Evolutionary conservation across 805 yeast species (phyloP).

Genomic region (Candida verbasci): DNA sequence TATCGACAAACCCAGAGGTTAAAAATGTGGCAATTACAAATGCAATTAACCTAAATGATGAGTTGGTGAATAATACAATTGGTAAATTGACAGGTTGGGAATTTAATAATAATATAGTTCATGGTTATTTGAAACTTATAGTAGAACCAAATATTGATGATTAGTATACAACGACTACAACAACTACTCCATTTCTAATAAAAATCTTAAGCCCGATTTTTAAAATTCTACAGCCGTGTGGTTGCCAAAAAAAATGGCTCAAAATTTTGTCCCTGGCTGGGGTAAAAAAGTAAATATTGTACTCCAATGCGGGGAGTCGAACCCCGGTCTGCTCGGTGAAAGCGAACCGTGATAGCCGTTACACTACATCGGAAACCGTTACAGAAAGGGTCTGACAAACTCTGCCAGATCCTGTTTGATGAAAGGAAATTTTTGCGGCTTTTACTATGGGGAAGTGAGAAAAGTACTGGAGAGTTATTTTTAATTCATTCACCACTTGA

Average conservation of each 20-base stretch:
- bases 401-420: too few relatives aligned
- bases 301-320: slow-evolving; percentile 87
- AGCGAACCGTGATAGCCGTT: slow-evolving; percentile 54
- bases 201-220: too few relatives aligned
- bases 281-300: background rate
- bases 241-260: too few relatives aligned
- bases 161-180: too few relatives aligned
- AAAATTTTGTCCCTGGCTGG: too few relatives aligned
- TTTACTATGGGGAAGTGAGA: too few relatives aligned
- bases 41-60: slow-evolving; percentile 12
- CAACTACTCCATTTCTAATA: too few relatives aligned
- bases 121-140: slow-evolving; percentile 19
- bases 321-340: slow-evolving; percentile 64
- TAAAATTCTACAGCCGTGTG: too few relatives aligned
- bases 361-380: slow-evolving; percentile 52
- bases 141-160: slow-evolving; percentile 15
- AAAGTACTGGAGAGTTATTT: too few relatives aligned
- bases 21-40: slow-evolving; percentile 14
- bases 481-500: too few relatives aligned
- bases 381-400: too few relatives aligned
- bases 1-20: slow-evolving; percentile 8
- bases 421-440: too few relatives aligned
- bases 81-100: slow-evolving; percentile 18
- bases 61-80: slow-evolving; percentile 13
- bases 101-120: slow-evolving; percentile 15